Evolutionary conservation across 2,329 filamentous ascomycete species (phyloP), one percentile per base, ranked within the genome.

Genomic region (Trichophyton equinum): DNA sequence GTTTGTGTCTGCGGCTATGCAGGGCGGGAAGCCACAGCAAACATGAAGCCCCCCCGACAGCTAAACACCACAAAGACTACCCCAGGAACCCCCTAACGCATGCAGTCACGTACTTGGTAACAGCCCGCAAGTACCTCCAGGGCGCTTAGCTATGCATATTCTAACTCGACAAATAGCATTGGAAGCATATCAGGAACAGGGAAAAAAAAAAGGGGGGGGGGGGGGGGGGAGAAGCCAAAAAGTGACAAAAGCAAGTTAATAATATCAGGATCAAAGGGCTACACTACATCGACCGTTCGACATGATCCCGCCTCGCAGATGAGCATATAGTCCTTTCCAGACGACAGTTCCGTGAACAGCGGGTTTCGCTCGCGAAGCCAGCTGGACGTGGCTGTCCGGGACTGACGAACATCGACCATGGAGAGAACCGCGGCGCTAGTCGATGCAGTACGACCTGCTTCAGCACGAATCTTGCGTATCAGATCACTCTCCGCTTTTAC

Each of bases 291-390:
- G 46, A 75, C 66, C 4, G 60, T 70, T 56, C 64, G 67, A 67
- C 74, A 76, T 27, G 62, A 65, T 1, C 74, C 74, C 2, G 64
- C 62, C 65, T 76, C 73, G 57, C 74, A 76, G 25, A 75, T 62
- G 58, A 75, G 64, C 38, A 76, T 55, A 60, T 73, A 70, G 60
- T 76, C 75, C 62, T 73, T 75, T 11, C 69, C 66, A 0, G 70
- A 66, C 59, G 70, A 69, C n/a, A 76, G 55, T 18, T 76, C 71
- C 63, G 70, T 72, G 62, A 72, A 71, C 33, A 75, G 58, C 3
- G 66, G 57, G 61, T 76, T 76, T 40, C 73, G 71, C 33, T 63
- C 65, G 59, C 70, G 69, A 42, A 76, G 63, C 74, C 74, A 76
- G 61, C 69, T 69, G 7, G 74, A 73, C 40, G 69, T 67, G 47